These are phyloP conservation scores for Dendrobium chrysotoxum DNA, from an alignment of 106 monocot genomes.

Conservation along the genomic window DNA sequence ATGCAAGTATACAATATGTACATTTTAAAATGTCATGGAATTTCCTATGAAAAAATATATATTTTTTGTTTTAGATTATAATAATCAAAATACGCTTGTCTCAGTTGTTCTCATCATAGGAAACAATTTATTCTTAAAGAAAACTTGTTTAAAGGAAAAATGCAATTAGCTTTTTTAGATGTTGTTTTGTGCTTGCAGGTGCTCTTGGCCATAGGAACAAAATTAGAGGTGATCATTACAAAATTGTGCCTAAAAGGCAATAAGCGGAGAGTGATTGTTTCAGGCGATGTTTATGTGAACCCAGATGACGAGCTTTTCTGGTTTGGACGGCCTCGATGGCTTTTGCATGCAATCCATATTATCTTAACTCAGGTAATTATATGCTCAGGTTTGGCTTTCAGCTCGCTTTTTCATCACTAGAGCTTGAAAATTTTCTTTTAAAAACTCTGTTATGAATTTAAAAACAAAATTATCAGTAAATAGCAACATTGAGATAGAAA, in stretches of 20 bases:
- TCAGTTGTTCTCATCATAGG: not conserved
- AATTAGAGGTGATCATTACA: slow-evolving; percentile 34
- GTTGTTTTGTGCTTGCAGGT: slow-evolving; percentile 25
- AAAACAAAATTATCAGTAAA: too few relatives aligned
- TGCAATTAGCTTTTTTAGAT: not conserved
- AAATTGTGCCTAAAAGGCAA: slow-evolving; percentile 31
- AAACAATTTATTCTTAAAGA: not conserved
- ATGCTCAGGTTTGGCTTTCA: too few relatives aligned
- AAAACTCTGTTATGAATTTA: too few relatives aligned
- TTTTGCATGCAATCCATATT: slow-evolving; percentile 39
- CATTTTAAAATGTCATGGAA: too few relatives aligned
- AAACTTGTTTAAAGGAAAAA: not conserved
- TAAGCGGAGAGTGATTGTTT: slow-evolving; percentile 8
- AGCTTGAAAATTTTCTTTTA: too few relatives aligned
- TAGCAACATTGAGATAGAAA: too few relatives aligned
- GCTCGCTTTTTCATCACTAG: too few relatives aligned
- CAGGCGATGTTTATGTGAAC: slow-evolving; percentile 25
- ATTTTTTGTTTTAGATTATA: not conserved
- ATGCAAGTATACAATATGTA: too few relatives aligned
- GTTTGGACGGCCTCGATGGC: slow-evolving; percentile 25
- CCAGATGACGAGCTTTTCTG: slow-evolving; percentile 38
- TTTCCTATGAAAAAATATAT: not conserved
- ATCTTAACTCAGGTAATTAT: slow-evolving; percentile 41
- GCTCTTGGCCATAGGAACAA: slow-evolving; percentile 45
- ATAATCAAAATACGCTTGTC: not conserved